Evolutionary conservation across 495 filamentous ascomycete species (phyloP).

Genomic region (Penicillium paradoxum): DNA sequence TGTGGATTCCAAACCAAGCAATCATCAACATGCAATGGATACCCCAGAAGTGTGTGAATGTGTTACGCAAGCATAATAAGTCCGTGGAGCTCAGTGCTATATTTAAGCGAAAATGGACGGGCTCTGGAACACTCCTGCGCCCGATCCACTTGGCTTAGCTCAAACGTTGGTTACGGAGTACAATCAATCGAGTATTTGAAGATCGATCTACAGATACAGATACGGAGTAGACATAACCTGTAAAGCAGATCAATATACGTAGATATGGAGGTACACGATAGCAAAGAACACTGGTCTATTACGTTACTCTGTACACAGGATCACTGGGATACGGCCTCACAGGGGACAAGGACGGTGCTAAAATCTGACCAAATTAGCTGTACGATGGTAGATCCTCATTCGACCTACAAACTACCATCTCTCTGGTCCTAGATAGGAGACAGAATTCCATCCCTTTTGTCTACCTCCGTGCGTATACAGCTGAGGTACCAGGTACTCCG

Average conservation of each 20-base stretch:
- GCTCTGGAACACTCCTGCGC: background rate
- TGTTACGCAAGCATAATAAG: background rate
- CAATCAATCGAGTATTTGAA: too few species aligned
- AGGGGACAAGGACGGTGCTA: background rate
- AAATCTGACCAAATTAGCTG: background rate
- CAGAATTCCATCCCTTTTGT: too few species aligned
- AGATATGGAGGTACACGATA: background rate
- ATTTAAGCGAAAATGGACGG: slow-evolving; percentile 7
- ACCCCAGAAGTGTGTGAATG: too few species aligned
- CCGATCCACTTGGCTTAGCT: slow-evolving; percentile 5
- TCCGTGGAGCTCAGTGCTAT: slow-evolving; percentile 2
- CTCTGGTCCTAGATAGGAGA: too few species aligned
- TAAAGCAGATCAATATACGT: background rate
- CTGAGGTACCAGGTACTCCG: too few species aligned
- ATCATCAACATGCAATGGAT: background rate
- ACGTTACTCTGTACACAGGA: too few species aligned
- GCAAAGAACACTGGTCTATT: background rate
- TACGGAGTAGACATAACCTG: too few species aligned
- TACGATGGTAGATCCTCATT: slow-evolving; percentile 4
- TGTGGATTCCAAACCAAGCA: too few species aligned
- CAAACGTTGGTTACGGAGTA: background rate
- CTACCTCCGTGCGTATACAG: too few species aligned
- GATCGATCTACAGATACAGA: too few species aligned
- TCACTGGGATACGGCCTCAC: background rate
- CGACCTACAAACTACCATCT: too few species aligned